phyloP scores from a whole-genome alignment of 2,329 filamentous ascomycete genomes.

The Sporothrix inflata region DNA sequence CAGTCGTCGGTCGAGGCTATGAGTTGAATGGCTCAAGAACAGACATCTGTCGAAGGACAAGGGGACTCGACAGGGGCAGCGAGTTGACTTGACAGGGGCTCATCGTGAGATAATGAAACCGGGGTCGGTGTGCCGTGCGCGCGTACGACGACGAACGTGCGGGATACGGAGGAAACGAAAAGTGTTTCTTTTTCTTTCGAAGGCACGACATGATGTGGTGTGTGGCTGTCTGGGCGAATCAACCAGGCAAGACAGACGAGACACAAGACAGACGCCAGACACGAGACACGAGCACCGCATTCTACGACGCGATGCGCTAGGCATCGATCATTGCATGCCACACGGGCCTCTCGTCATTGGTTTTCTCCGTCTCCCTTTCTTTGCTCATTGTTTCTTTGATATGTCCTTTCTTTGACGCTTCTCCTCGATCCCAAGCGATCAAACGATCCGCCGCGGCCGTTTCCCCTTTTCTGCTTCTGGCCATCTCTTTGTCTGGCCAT shows the following conservation, averaged over 20 bases:
- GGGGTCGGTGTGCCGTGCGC: constrained; percentile 7
- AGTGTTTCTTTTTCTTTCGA: background rate
- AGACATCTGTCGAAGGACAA: background rate
- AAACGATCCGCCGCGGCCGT: constrained; percentile 4
- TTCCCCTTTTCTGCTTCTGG: background rate
- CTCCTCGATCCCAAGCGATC: constrained; percentile 1
- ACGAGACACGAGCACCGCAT: background rate
- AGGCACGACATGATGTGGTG: background rate
- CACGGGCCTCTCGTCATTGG: constrained; percentile 6
- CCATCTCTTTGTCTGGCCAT: background rate
- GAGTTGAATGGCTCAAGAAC: background rate
- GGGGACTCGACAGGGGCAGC: background rate
- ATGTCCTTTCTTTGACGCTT: background rate
- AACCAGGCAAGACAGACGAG: background rate
- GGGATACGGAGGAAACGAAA: constrained; percentile 1
- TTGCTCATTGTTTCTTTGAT: background rate
- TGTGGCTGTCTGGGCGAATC: background rate
- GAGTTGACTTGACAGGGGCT: background rate
- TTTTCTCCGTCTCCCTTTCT: background rate
- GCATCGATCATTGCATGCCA: constrained; percentile 9
- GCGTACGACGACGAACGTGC: constrained; percentile 13
- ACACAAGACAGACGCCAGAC: background rate
- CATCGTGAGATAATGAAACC: constrained; percentile 16
- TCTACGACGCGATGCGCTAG: background rate
- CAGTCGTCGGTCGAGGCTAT: background rate